A percentile compares a stretch with the other conserved stretches of the same genome.
Conservation (phyloP, 2,329 filamentous ascomycete genomes). For the Bisporella sp. region DNA sequence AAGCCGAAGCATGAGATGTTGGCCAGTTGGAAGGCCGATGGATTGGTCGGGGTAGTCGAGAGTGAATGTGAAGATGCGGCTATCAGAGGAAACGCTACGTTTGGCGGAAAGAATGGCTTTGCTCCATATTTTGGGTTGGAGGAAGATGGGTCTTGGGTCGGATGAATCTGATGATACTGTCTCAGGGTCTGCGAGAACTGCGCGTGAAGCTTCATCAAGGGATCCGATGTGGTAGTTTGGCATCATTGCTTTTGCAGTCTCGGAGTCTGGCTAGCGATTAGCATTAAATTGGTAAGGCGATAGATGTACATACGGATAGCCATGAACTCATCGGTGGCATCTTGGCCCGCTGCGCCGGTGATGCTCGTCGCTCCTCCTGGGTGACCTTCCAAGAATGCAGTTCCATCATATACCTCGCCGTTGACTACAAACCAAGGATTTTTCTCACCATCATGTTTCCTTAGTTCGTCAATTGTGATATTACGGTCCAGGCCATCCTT, state of each 20-base stretch:
- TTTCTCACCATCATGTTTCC: constrained; percentile 55
- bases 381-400: constrained; percentile 70
- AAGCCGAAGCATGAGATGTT: constrained; percentile 81
- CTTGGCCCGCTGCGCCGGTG: constrained; percentile 70
- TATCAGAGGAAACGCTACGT: constrained; percentile 66
- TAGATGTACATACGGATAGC: constrained; percentile 66
- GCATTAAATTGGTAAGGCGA: background rate
- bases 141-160: constrained; percentile 53
- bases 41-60: constrained; percentile 64
- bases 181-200: constrained; percentile 39
- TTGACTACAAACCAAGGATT: constrained; percentile 84
- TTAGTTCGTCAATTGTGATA: constrained; percentile 67
- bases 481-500: constrained; percentile 55
- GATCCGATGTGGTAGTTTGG: constrained; percentile 75
- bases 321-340: constrained; percentile 83
- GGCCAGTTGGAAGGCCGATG: constrained; percentile 73
- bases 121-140: constrained; percentile 67
- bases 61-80: constrained; percentile 72
- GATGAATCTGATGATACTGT: constrained; percentile 32
- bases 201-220: constrained; percentile 54
- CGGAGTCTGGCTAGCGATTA: constrained; percentile 59
- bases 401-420: constrained; percentile 85
- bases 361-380: constrained; percentile 85
- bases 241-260: constrained; percentile 91
- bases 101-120: constrained; percentile 65